phyloP scores from a whole-genome alignment of 2,329 filamentous ascomycete species.

The Alternaria sp. region DNA sequence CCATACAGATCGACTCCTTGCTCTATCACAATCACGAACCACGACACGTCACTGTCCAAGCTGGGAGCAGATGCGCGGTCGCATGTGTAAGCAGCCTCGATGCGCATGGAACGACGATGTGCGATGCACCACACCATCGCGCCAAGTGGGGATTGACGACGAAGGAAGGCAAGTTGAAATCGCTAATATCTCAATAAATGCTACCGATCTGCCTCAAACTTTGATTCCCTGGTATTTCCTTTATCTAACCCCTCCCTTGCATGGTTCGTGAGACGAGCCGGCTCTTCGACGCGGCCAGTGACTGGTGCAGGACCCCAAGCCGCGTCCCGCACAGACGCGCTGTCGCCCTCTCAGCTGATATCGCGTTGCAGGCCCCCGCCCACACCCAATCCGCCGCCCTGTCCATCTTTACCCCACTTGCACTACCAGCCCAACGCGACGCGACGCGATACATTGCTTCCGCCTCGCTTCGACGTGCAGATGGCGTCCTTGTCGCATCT shows the following conservation, averaged over 20 bases:
- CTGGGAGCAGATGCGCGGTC: background rate
- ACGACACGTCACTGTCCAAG: constrained; percentile 10
- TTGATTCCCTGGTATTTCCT: background rate
- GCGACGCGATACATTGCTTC: background rate
- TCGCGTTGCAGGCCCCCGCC: constrained; percentile 26
- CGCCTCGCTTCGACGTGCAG: background rate
- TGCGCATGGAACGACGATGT: background rate
- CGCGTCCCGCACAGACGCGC: constrained; percentile 29
- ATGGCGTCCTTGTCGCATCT: background rate
- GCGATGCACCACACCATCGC: background rate
- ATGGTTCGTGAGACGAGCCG: constrained; percentile 2
- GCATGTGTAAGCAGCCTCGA: background rate
- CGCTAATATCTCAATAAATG: background rate
- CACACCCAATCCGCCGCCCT: background rate
- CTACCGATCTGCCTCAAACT: background rate
- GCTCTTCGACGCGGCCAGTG: constrained; percentile 5
- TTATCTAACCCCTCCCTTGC: constrained; percentile 1
- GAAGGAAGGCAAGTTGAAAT: background rate
- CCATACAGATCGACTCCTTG: constrained; percentile 12
- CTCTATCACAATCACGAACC: constrained; percentile 12
- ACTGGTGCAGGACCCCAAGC: background rate
- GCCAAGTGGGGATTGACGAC: background rate
- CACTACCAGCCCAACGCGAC: background rate
- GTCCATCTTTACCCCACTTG: constrained; percentile 1
- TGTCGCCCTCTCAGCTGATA: constrained; percentile 44